Evolutionary conservation across 2,329 filamentous ascomycete species (phyloP).

Genomic region (Niveomyces coronatus): DNA sequence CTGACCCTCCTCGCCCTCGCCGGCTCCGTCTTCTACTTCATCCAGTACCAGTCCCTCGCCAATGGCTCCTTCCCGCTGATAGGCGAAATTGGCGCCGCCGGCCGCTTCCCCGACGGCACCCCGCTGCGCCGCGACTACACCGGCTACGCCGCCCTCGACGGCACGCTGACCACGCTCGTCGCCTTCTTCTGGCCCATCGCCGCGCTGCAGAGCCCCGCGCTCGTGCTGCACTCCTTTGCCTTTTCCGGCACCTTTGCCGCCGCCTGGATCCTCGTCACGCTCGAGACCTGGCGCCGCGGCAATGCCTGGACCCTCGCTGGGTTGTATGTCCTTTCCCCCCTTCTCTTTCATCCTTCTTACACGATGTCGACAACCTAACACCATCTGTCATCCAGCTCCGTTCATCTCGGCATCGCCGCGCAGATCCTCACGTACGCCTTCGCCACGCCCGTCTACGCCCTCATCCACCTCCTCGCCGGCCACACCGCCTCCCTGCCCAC

Average conservation of each 20-base stretch:
- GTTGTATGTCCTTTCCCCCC: slow-evolving; percentile 11
- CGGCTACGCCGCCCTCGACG: slow-evolving; percentile 10
- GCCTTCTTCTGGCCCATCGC: slow-evolving; percentile 13
- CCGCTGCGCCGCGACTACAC: slow-evolving; percentile 13
- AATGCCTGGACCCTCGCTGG: slow-evolving; percentile 10
- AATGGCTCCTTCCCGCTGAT: slow-evolving; percentile 12
- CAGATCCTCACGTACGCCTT: slow-evolving; percentile 14
- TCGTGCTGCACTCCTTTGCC: slow-evolving; percentile 13
- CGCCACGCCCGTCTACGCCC: slow-evolving; percentile 13
- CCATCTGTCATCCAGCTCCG: slow-evolving; percentile 6
- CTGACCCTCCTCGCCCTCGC: slow-evolving; percentile 9
- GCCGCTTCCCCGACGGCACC: slow-evolving; percentile 11
- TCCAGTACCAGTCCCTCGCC: slow-evolving; percentile 11
- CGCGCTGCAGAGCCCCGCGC: slow-evolving; percentile 9
- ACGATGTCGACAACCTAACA: background rate
- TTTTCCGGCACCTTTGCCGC: slow-evolving; percentile 14
- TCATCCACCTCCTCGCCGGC: slow-evolving; percentile 10
- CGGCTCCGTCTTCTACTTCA: slow-evolving; percentile 13
- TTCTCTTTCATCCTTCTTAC: background rate
- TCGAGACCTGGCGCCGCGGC: slow-evolving; percentile 15
- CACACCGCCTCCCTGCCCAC: slow-evolving; percentile 10
- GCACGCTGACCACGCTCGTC: slow-evolving; percentile 12
- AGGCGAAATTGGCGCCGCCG: background rate
- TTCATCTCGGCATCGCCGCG: slow-evolving; percentile 10
- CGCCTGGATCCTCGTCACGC: slow-evolving; percentile 12